Evolutionary conservation across 2,329 filamentous ascomycete species (phyloP).

Genomic region (Aspergillus novofumigatus): DNA sequence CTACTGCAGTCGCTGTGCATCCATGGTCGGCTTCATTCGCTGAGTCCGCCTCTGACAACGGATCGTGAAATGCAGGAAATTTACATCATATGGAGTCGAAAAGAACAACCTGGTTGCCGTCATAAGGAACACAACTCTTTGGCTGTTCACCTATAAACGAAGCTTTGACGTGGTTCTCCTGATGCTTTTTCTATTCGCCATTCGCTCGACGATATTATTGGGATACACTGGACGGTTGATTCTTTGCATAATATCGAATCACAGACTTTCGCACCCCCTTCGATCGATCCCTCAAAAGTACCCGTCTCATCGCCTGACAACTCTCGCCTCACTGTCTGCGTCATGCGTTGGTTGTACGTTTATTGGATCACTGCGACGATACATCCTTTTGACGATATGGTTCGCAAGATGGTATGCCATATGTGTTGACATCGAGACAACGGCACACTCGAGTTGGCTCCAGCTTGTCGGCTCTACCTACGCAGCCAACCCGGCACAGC

Average conservation of each 20-base stretch:
- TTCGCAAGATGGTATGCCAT: neutral
- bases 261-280: neutral
- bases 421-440: neutral
- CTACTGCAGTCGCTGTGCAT: constrained; percentile 45
- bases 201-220: constrained; percentile 7
- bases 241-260: neutral
- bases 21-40: constrained; percentile 41
- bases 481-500: neutral
- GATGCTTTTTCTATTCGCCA: neutral
- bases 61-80: neutral
- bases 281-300: neutral
- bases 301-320: neutral
- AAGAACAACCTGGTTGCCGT: constrained; percentile 1
- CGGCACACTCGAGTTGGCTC: neutral
- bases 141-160: neutral
- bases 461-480: neutral
- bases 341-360: neutral
- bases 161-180: neutral
- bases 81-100: neutral
- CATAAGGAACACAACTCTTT: constrained; percentile 3
- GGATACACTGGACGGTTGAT: constrained; percentile 9
- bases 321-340: neutral
- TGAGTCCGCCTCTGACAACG: constrained; percentile 21
- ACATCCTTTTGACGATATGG: neutral
- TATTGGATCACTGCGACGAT: neutral